phyloP scores from a whole-genome alignment of 23 red algal species.

The Gracilariopsis chorda region DNA sequence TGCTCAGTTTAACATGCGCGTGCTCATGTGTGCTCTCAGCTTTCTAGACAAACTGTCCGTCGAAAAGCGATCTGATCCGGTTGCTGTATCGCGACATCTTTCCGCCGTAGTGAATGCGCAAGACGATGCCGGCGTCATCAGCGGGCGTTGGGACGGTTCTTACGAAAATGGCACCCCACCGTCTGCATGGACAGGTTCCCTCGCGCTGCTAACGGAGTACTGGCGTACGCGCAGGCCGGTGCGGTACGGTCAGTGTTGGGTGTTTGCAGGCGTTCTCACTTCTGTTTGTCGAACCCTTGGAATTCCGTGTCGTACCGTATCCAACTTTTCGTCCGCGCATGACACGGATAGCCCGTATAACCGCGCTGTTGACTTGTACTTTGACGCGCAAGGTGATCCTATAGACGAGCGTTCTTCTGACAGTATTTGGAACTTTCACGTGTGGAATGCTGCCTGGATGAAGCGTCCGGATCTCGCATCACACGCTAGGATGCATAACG shows the following conservation, averaged over 20 bases:
- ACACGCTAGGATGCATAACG: neutral
- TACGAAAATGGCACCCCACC: slow-evolving; percentile 21
- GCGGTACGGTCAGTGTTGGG: slow-evolving; percentile 12
- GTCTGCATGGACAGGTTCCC: neutral
- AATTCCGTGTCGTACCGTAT: neutral
- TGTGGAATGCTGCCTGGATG: slow-evolving; percentile 10
- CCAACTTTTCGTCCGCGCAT: slow-evolving; percentile 9
- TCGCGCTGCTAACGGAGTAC: neutral
- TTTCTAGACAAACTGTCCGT: neutral
- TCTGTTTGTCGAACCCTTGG: neutral
- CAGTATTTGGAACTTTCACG: slow-evolving; percentile 24
- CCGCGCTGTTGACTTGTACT: slow-evolving; percentile 1
- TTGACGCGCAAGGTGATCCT: neutral
- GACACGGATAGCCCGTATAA: slow-evolving; percentile 21
- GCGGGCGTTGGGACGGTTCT: slow-evolving; percentile 4
- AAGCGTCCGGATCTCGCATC: neutral
- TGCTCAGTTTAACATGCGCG: neutral
- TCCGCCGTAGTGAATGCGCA: slow-evolving; percentile 7
- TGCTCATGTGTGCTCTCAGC: neutral
- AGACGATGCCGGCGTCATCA: slow-evolving; percentile 6
- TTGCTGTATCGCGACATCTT: neutral
- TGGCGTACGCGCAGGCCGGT: neutral
- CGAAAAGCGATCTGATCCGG: neutral
- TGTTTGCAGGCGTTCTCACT: neutral
- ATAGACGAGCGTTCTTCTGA: neutral